These are phyloP conservation scores for Pyrenophora graminea DNA, from an alignment of 2,329 filamentous ascomycete genomes.

Conservation along the genomic window DNA sequence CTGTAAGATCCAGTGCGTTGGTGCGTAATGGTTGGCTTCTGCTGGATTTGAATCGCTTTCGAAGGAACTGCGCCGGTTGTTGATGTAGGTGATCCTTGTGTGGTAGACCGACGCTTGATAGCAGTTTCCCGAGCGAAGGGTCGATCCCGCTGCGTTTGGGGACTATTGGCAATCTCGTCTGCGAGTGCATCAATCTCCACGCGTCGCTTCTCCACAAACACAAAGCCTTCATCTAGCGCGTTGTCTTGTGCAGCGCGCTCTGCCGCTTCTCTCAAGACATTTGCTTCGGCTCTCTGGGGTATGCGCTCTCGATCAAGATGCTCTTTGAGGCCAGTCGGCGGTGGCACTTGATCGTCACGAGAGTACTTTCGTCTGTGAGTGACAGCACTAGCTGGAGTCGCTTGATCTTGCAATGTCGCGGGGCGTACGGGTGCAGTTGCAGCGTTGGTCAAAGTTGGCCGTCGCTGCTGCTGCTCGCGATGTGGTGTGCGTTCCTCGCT, in stretches of 20 bases:
- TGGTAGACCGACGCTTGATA: slow-evolving; percentile 76
- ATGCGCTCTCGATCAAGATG: slow-evolving; percentile 50
- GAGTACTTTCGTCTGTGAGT: slow-evolving; percentile 67
- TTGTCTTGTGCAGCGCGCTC: slow-evolving; percentile 81
- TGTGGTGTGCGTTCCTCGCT: slow-evolving; percentile 43
- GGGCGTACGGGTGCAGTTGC: slow-evolving; percentile 53
- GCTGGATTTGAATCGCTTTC: slow-evolving; percentile 75
- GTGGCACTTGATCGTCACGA: slow-evolving; percentile 50
- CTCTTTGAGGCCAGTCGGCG: slow-evolving; percentile 55
- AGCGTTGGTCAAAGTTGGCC: slow-evolving; percentile 51
- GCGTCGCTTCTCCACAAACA: slow-evolving; percentile 90
- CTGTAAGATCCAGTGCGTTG: slow-evolving; percentile 80
- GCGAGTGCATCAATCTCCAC: slow-evolving; percentile 98
- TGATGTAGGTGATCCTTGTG: slow-evolving; percentile 72
- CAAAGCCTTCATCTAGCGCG: slow-evolving; percentile 90
- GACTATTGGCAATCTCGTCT: slow-evolving; percentile 88
- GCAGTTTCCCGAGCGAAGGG: slow-evolving; percentile 61
- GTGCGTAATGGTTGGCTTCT: slow-evolving; percentile 64
- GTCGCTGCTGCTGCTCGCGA: slow-evolving; percentile 43
- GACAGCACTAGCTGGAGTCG: slow-evolving; percentile 41
- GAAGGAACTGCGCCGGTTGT: slow-evolving; percentile 72
- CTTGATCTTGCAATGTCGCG: slow-evolving; percentile 42
- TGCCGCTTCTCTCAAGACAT: slow-evolving; percentile 52
- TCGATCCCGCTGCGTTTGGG: slow-evolving; percentile 57
- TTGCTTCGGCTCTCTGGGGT: slow-evolving; percentile 46